Conservation (phyloP, 495 filamentous ascomycete genomes). For the Jackrogersella minutella region DNA sequence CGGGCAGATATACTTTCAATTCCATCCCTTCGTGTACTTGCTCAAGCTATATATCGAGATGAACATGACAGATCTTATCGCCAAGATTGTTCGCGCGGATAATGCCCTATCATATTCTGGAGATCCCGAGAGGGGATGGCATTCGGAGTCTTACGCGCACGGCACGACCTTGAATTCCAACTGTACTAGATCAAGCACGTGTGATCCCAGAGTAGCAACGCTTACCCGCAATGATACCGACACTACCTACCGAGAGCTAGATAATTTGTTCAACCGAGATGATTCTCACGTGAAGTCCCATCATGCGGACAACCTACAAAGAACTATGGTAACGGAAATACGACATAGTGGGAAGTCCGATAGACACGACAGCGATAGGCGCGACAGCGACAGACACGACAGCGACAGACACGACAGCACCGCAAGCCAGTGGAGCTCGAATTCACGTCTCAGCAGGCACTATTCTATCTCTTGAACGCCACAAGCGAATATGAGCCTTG, state of each 20-base stretch:
- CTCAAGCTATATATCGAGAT: slow-evolving; percentile 2
- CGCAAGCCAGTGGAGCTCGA: too few relatives aligned
- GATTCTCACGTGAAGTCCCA: not conserved
- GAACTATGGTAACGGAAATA: not conserved
- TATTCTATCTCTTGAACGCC: too few relatives aligned
- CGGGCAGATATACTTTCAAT: slow-evolving; percentile 1
- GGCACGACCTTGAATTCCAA: too few relatives aligned
- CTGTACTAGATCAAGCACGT: not conserved
- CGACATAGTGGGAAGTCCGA: not conserved
- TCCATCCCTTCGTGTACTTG: not conserved
- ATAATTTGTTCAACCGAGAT: not conserved
- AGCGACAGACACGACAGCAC: not conserved
- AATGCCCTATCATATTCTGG: not conserved
- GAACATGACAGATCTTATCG: not conserved
- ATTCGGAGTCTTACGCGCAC: too few relatives aligned
- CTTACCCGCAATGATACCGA: not conserved
- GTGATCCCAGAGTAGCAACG: not conserved
- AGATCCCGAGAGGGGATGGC: too few relatives aligned
- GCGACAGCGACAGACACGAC: not conserved
- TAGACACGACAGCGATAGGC: not conserved
- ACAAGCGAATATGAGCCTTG: too few relatives aligned
- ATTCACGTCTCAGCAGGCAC: too few relatives aligned
- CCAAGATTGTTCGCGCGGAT: not conserved
- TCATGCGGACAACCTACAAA: not conserved
- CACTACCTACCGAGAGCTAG: not conserved